phyloP scores from a whole-genome alignment of 768 basidiomycete genomes.

The Phlegmacium glaucopus region DNA sequence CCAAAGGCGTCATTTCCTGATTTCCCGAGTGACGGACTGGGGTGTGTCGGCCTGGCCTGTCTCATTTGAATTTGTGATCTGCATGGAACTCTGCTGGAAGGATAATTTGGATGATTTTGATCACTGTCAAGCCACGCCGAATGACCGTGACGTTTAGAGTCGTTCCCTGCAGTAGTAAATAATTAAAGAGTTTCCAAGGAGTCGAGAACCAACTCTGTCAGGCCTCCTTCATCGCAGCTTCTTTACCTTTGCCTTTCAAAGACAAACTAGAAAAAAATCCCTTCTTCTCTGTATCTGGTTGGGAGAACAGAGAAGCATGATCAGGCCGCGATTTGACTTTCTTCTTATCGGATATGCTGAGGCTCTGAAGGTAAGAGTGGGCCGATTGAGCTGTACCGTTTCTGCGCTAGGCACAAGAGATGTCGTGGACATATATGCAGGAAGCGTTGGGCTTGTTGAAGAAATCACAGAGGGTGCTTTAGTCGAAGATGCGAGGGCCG shows the following conservation, averaged over 20 bases:
- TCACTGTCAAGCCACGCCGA: too few species aligned
- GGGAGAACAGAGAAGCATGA: constrained; percentile 47
- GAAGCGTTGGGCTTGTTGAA: constrained; percentile 9
- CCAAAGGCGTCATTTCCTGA: too few species aligned
- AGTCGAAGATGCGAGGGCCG: constrained; percentile 16
- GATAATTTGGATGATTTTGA: too few species aligned
- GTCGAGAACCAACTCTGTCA: constrained; percentile 55
- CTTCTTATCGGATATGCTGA: constrained; percentile 46
- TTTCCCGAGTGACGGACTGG: too few species aligned
- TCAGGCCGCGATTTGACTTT: constrained; percentile 73
- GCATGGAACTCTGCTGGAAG: too few species aligned
- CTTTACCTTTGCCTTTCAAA: constrained; percentile 31
- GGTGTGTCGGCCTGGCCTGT: too few species aligned
- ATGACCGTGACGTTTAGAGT: too few species aligned
- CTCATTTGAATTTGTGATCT: too few species aligned
- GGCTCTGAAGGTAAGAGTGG: constrained; percentile 59
- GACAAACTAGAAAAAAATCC: constrained; percentile 52
- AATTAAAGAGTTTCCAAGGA: too few species aligned
- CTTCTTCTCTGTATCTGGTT: constrained; percentile 36
- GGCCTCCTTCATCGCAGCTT: constrained; percentile 36
- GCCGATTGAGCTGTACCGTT: constrained; percentile 62
- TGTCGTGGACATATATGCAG: constrained; percentile 29
- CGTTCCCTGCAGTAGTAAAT: too few species aligned
- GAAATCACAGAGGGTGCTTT: constrained; percentile 10
- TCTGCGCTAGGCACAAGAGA: constrained; percentile 36